A percentile compares a stretch with the other conserved stretches of the same genome.
Evolutionary conservation across 2,329 filamentous ascomycete species (phyloP).

Genomic region (Aureobasidium sp.): DNA sequence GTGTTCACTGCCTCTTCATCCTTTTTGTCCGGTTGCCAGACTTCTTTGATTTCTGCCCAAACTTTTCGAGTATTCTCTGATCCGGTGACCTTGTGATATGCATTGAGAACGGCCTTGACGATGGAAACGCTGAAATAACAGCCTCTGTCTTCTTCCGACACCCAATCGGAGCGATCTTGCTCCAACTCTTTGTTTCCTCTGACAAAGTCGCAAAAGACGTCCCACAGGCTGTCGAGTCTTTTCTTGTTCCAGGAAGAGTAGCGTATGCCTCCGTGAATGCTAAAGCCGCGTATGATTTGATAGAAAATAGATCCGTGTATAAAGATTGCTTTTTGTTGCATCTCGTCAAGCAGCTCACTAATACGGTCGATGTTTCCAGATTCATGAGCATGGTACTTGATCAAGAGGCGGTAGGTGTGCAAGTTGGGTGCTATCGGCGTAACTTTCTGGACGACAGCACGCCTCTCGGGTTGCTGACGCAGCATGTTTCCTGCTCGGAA

Average conservation of each 20-base stretch:
- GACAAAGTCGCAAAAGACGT: slow-evolving; percentile 47
- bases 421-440: slow-evolving; percentile 66
- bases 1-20: slow-evolving; percentile 16
- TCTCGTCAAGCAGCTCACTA: slow-evolving; percentile 68
- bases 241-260: slow-evolving; percentile 65
- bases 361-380: slow-evolving; percentile 67
- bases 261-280: slow-evolving; percentile 58
- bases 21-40: slow-evolving; percentile 35
- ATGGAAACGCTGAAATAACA: slow-evolving; percentile 43
- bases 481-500: slow-evolving; percentile 38
- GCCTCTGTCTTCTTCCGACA: slow-evolving; percentile 22
- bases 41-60: slow-evolving; percentile 41
- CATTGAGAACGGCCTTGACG: slow-evolving; percentile 53
- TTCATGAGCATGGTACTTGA: slow-evolving; percentile 63
- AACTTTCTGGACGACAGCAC: slow-evolving; percentile 54
- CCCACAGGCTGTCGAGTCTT: slow-evolving; percentile 62
- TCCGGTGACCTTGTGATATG: slow-evolving; percentile 56
- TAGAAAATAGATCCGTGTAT: slow-evolving; percentile 73
- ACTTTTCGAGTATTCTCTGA: slow-evolving; percentile 47
- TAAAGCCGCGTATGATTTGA: slow-evolving; percentile 76
- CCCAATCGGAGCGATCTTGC: slow-evolving; percentile 1
- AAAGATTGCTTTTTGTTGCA: slow-evolving; percentile 61
- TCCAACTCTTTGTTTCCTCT: slow-evolving; percentile 21
- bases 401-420: slow-evolving; percentile 70
- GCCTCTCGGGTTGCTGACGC: slow-evolving; percentile 39